phyloP scores from a whole-genome alignment of 2,329 filamentous ascomycete genomes.

The Calcarisporium arbuscula region DNA sequence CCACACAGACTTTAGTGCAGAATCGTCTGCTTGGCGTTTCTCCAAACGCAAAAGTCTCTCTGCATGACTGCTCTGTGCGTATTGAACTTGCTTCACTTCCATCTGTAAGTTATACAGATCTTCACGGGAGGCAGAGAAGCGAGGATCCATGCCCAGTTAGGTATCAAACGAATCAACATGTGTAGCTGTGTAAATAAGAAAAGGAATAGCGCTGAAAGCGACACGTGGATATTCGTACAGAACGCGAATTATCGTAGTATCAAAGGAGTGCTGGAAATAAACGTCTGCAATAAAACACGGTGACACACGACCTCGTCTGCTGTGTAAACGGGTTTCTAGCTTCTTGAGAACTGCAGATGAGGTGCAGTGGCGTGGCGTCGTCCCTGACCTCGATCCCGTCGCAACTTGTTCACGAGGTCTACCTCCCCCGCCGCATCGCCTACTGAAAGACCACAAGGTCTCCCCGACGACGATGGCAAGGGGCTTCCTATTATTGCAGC shows the following conservation, averaged over 20 bases:
- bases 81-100: slow-evolving; percentile 63
- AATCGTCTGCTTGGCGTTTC: slow-evolving; percentile 62
- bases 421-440: slow-evolving; percentile 41
- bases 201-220: no score
- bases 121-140: slow-evolving; percentile 54
- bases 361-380: slow-evolving; percentile 4
- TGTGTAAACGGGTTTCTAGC: no score
- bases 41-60: slow-evolving; percentile 57
- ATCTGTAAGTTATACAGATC: slow-evolving; percentile 64
- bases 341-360: background rate
- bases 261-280: no score
- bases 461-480: slow-evolving; percentile 13
- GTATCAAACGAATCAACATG: no score
- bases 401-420: slow-evolving; percentile 28
- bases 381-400: slow-evolving; percentile 27
- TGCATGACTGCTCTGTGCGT: slow-evolving; percentile 54
- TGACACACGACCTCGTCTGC: no score
- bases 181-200: no score
- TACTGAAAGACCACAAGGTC: slow-evolving; percentile 25
- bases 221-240: no score
- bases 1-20: slow-evolving; percentile 79
- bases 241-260: no score
- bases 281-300: no score
- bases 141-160: slow-evolving; percentile 54
- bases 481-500: background rate